These are phyloP conservation scores for Toxoplasma gondii DNA, from an alignment of 169 alveolate genomes.

Conservation along the genomic window DNA sequence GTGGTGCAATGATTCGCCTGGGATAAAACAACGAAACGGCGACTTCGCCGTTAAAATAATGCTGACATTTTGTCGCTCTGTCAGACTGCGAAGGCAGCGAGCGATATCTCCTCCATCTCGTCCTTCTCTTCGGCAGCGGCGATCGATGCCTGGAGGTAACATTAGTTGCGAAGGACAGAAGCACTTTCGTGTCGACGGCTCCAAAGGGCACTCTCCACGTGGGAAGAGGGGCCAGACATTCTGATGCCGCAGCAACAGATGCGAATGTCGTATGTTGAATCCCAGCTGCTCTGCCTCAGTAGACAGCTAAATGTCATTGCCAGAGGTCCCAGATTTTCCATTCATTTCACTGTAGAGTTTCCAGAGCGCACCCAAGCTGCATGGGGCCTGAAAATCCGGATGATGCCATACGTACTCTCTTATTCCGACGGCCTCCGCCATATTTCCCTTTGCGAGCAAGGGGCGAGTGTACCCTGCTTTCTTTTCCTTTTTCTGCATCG, in stretches of 20 bases:
- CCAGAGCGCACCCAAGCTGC: no score
- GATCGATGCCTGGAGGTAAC: neutral
- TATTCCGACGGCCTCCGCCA: neutral
- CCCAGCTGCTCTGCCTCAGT: no score
- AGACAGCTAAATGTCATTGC: no score
- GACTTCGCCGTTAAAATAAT: neutral
- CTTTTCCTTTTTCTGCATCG: constrained; percentile 6
- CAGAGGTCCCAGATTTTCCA: no score
- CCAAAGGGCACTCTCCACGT: no score
- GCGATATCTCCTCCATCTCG: constrained; percentile 9
- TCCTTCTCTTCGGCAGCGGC: neutral
- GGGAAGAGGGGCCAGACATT: neutral
- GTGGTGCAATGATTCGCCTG: no score
- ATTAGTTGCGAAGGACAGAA: neutral
- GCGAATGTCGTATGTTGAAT: no score
- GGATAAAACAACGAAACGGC: neutral
- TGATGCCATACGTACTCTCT: neutral
- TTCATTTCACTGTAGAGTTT: no score
- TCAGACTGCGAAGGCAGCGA: neutral
- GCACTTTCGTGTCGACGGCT: neutral
- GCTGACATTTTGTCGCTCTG: neutral
- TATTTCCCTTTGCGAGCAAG: neutral
- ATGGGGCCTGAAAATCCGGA: neutral
- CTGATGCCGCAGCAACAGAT: no score
- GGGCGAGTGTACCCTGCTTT: constrained; percentile 29